Conservation (phyloP, 1,284 basidiomycete genomes). For the Cystobasidium slooffiae region DNA sequence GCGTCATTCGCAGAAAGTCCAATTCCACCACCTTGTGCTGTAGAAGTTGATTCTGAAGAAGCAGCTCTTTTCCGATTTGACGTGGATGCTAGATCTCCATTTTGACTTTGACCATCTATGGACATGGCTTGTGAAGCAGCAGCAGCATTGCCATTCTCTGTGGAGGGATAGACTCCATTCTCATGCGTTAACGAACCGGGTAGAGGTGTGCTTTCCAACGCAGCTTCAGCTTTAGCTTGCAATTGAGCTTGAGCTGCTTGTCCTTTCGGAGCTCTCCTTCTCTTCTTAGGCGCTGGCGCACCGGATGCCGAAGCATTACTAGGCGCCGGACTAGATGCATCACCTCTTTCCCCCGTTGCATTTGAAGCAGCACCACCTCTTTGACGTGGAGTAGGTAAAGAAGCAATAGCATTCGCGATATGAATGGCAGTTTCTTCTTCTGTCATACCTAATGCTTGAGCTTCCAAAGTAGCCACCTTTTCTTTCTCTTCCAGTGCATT, state of each 20-base stretch:
- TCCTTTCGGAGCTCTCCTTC: slow-evolving; percentile 8
- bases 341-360: neutral
- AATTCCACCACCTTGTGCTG: neutral
- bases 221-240: slow-evolving; percentile 6
- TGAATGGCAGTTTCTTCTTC: neutral
- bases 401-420: slow-evolving; percentile 22
- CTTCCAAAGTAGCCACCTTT: slow-evolving; percentile 1
- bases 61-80: slow-evolving; percentile 34
- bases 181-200: slow-evolving; percentile 18
- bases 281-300: neutral
- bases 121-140: neutral
- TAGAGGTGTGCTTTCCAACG: neutral
- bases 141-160: neutral
- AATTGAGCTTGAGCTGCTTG: slow-evolving; percentile 3
- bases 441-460: slow-evolving; percentile 17
- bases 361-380: neutral
- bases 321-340: slow-evolving; percentile 16
- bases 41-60: slow-evolving; percentile 21
- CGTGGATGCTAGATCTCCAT: neutral
- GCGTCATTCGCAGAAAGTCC: slow-evolving; percentile 1
- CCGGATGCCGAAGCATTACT: slow-evolving; percentile 4
- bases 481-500: slow-evolving; percentile 33
- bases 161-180: neutral
- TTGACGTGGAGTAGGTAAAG: neutral
- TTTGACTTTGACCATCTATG: slow-evolving; percentile 2